A percentile compares a stretch with the other conserved stretches of the same genome.
These are phyloP conservation scores for Aaosphaeria arxii DNA, from an alignment of 2,329 filamentous ascomycete genomes.

Conservation along the genomic window DNA sequence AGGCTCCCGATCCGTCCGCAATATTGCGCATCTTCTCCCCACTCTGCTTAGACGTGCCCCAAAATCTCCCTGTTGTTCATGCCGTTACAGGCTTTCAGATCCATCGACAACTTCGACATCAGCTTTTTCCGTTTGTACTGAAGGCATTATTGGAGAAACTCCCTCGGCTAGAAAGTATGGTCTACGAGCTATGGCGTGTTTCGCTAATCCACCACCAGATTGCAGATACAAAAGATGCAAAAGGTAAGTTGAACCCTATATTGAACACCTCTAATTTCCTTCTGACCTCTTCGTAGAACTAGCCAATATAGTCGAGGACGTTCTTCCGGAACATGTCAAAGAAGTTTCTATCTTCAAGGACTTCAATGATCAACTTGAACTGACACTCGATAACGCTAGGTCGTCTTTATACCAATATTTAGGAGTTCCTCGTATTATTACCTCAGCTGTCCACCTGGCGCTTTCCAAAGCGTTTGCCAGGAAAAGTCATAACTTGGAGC, in stretches of 20 bases:
- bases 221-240: slow-evolving; percentile 5
- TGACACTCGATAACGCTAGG: slow-evolving; percentile 12
- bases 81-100: slow-evolving; percentile 15
- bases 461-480: slow-evolving; percentile 15
- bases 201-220: slow-evolving; percentile 8
- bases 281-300: slow-evolving; percentile 17
- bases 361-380: slow-evolving; percentile 15
- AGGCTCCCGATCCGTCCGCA: slow-evolving; percentile 8
- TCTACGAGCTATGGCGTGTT: slow-evolving; percentile 15
- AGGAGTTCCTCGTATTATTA: slow-evolving; percentile 2
- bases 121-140: slow-evolving; percentile 12
- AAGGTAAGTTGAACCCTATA: slow-evolving; percentile 11
- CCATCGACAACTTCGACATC: slow-evolving; percentile 17
- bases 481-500: slow-evolving; percentile 16
- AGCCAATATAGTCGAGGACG: slow-evolving; percentile 10
- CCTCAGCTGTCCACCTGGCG: slow-evolving; percentile 11
- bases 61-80: slow-evolving; percentile 14
- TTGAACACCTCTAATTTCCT: slow-evolving; percentile 11
- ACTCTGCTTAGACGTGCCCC: slow-evolving; percentile 10
- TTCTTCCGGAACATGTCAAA: slow-evolving; percentile 17
- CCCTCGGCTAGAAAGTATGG: slow-evolving; percentile 17
- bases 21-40: slow-evolving; percentile 13
- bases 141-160: slow-evolving; percentile 15
- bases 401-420: slow-evolving; percentile 11
- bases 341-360: slow-evolving; percentile 18